A percentile compares a stretch with the other conserved stretches of the same genome.
phyloP scores from a whole-genome alignment of 768 basidiomycete genomes.

The Phaeotremella fagi region DNA sequence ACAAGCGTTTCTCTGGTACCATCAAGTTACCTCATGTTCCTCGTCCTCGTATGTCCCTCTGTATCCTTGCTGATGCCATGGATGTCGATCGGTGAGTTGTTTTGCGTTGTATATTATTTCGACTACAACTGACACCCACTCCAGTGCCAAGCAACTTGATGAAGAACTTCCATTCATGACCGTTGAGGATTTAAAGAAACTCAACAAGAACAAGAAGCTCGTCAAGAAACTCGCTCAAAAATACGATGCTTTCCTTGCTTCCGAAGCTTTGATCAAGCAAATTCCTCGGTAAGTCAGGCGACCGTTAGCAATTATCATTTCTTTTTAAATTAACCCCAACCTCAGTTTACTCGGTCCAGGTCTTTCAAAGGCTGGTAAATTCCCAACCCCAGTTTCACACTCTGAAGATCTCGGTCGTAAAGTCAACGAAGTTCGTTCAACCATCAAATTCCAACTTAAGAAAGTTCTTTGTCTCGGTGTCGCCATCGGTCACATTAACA shows the following conservation, averaged over 20 bases:
- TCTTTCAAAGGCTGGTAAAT: conserved; percentile 99
- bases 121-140: not conserved
- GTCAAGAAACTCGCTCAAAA: conserved; percentile 99
- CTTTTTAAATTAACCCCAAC: not conserved
- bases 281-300: conserved; percentile 62
- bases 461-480: conserved; percentile 95
- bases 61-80: conserved; percentile 97
- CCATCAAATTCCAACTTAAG: conserved; percentile 99
- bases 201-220: conserved; percentile 99
- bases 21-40: conserved; percentile 88
- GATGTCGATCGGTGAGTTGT: conserved; percentile 76
- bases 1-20: conserved; percentile 83
- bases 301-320: not conserved
- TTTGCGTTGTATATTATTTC: not conserved
- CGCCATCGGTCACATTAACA: conserved; percentile 94
- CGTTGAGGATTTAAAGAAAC: conserved; percentile 99
- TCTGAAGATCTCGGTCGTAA: conserved; percentile 84
- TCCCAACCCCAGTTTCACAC: conserved; percentile 95
- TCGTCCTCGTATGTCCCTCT: conserved; percentile 97
- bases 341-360: conserved; percentile 89
- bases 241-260: conserved; percentile 97
- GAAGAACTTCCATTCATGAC: conserved; percentile 75
- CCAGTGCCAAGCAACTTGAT: conserved; percentile 42
- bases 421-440: conserved; percentile 90
- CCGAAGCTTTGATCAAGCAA: conserved; percentile 97